These are phyloP conservation scores for Halophytophthora batemanensis DNA, from an alignment of 352 stramenopile species.

Conservation along the genomic window DNA sequence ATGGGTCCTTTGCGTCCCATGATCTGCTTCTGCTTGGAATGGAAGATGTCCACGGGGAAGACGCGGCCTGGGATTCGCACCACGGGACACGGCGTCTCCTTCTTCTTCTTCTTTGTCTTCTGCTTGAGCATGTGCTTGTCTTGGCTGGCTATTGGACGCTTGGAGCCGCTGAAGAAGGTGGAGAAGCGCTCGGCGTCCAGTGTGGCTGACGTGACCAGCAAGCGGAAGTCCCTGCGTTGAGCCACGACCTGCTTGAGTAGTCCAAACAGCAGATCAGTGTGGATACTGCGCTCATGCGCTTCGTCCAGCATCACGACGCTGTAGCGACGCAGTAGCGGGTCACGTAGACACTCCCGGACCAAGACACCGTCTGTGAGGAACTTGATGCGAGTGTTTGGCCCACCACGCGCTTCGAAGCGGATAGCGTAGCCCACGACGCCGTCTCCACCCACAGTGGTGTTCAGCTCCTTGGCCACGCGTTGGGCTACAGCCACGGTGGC, in stretches of 20 bases:
- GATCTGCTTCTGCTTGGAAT: slow-evolving; percentile 83
- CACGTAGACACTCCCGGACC: slow-evolving; percentile 73
- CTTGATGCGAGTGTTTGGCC: slow-evolving; percentile 66
- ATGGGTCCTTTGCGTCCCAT: slow-evolving; percentile 66
- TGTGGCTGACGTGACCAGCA: slow-evolving; percentile 94
- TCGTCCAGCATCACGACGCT: slow-evolving; percentile 94
- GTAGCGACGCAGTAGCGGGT: slow-evolving; percentile 81
- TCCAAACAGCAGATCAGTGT: slow-evolving; percentile 98
- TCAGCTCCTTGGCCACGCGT: slow-evolving; percentile 97
- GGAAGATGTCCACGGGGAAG: slow-evolving; percentile 93
- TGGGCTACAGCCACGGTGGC: slow-evolving; percentile 97
- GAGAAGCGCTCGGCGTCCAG: slow-evolving; percentile 86
- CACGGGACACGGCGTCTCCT: slow-evolving; percentile 55
- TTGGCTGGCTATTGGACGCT: background rate
- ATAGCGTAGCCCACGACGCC: slow-evolving; percentile 94
- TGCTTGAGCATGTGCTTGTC: slow-evolving; percentile 6
- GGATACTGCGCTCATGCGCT: slow-evolving; percentile 97
- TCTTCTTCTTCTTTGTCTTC: slow-evolving; percentile 17
- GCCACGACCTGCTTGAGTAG: slow-evolving; percentile 78
- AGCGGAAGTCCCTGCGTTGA: slow-evolving; percentile 77
- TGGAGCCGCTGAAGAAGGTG: slow-evolving; percentile 68
- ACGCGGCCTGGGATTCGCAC: slow-evolving; percentile 89
- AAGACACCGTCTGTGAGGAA: slow-evolving; percentile 83
- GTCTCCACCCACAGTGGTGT: slow-evolving; percentile 34
- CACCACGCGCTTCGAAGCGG: slow-evolving; percentile 95